Percentiles rank a stretch among this genome's conserved stretches.
These are phyloP conservation scores for Hypomyces rosellus DNA, from an alignment of 2,329 filamentous ascomycete genomes.

Conservation along the genomic window DNA sequence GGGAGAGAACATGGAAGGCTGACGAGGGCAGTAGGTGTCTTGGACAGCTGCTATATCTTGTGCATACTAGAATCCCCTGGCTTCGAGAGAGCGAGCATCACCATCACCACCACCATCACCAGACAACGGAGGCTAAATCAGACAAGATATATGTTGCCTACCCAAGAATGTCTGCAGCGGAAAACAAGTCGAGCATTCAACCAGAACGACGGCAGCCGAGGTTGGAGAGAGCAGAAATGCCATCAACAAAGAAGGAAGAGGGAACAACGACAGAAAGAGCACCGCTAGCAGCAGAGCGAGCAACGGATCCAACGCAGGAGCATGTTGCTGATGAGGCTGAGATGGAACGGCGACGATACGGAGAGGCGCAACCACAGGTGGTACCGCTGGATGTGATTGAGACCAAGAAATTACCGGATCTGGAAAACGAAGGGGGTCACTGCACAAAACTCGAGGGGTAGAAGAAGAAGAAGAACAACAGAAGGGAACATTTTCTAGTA, in stretches of 20 bases:
- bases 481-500: too few relatives aligned
- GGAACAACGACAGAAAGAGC: background rate
- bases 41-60: constrained; percentile 5
- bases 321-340: background rate
- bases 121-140: background rate
- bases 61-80: background rate
- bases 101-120: background rate
- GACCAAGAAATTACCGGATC: constrained; percentile 1
- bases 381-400: constrained; percentile 15
- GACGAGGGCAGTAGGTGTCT: constrained; percentile 1
- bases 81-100: background rate
- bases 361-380: constrained; percentile 16
- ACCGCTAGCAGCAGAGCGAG: too few relatives aligned
- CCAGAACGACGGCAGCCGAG: background rate
- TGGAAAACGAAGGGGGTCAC: too few relatives aligned
- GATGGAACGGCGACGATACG: constrained; percentile 12
- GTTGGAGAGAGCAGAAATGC: background rate
- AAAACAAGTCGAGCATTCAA: constrained; percentile 5
- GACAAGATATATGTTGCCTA: background rate
- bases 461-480: too few relatives aligned
- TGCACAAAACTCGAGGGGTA: too few relatives aligned
- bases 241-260: background rate
- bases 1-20: background rate
- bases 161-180: constrained; percentile 1
- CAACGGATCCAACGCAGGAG: background rate